Evolutionary conservation across 352 stramenopile species (phyloP).

Genomic region (Pythium inflatum): DNA sequence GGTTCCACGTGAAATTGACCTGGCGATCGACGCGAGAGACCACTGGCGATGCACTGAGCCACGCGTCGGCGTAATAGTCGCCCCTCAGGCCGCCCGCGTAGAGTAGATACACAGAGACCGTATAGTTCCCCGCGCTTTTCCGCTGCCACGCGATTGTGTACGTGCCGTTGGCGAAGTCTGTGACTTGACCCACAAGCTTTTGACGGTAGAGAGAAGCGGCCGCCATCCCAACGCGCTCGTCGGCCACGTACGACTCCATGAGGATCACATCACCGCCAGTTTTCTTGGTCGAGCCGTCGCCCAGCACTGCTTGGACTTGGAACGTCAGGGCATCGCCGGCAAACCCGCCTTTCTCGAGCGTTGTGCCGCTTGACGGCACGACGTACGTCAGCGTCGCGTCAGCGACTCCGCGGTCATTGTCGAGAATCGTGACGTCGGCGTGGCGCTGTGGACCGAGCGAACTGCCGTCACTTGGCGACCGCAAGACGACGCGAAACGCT

Average conservation of each 20-base stretch:
- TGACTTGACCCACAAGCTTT: conserved; percentile 31
- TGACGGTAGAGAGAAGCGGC: conserved; percentile 26
- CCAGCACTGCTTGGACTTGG: conserved; percentile 57
- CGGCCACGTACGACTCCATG: conserved; percentile 47
- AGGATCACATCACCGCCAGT: conserved; percentile 37
- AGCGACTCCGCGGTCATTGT: conserved; percentile 53
- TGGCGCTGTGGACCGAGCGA: conserved; percentile 66
- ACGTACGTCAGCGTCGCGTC: conserved; percentile 51
- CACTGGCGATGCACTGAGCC: conserved; percentile 37
- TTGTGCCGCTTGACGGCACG: conserved; percentile 29
- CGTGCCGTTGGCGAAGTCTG: conserved; percentile 39
- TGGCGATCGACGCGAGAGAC: conserved; percentile 61
- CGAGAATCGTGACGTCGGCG: conserved; percentile 72
- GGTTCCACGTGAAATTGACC: conserved; percentile 78
- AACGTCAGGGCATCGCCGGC: conserved; percentile 55
- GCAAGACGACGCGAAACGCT: conserved; percentile 57
- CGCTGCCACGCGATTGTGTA: conserved; percentile 60
- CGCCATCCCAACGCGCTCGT: neutral
- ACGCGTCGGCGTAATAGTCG: conserved; percentile 71
- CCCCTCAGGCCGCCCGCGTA: conserved; percentile 62
- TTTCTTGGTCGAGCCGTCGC: conserved; percentile 34
- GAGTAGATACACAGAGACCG: conserved; percentile 57
- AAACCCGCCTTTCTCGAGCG: conserved; percentile 40
- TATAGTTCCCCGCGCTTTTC: conserved; percentile 50
- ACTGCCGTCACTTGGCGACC: conserved; percentile 29